phyloP scores from a whole-genome alignment of 352 stramenopile genomes.

The Phytophthora podocarpi region DNA sequence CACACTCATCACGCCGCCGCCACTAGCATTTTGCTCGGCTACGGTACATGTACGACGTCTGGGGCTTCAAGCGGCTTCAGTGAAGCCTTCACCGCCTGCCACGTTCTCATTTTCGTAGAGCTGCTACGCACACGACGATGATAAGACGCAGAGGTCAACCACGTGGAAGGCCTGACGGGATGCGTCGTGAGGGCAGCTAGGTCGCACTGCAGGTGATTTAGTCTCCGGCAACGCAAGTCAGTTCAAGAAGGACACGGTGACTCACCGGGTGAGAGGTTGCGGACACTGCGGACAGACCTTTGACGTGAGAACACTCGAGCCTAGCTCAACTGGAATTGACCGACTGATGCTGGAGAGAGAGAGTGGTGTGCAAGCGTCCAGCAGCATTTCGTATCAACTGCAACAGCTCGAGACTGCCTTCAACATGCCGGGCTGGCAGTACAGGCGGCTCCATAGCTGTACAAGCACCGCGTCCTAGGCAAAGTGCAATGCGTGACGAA shows the following conservation, averaged over 20 bases:
- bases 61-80: slow-evolving; percentile 2
- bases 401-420: too few relatives aligned
- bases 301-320: neutral
- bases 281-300: neutral
- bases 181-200: neutral
- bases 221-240: neutral
- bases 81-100: neutral
- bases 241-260: neutral
- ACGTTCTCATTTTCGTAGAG: slow-evolving; percentile 12
- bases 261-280: neutral
- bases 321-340: too few relatives aligned
- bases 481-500: too few relatives aligned
- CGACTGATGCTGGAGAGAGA: too few relatives aligned
- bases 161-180: neutral
- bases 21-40: slow-evolving; percentile 6
- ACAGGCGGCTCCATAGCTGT: too few relatives aligned
- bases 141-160: neutral
- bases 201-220: slow-evolving; percentile 1
- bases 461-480: too few relatives aligned
- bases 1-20: neutral
- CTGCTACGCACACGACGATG: neutral
- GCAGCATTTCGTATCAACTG: too few relatives aligned
- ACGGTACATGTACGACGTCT: neutral
- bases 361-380: too few relatives aligned
- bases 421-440: too few relatives aligned